A percentile compares a stretch with the other conserved stretches of the same genome.
phyloP scores from a whole-genome alignment of 116 monocot genomes.

The Cymodocea nodosa region DNA sequence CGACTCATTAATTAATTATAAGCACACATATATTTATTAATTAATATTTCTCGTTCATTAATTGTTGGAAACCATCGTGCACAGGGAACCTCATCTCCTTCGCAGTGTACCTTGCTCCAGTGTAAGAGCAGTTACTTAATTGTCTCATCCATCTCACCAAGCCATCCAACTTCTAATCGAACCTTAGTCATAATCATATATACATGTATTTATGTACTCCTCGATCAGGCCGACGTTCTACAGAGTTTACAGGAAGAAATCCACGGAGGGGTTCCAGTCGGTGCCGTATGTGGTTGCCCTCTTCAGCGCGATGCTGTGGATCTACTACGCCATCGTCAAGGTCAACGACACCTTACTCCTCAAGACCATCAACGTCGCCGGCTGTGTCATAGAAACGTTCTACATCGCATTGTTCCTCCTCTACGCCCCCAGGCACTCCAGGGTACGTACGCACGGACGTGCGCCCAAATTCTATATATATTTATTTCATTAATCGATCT shows the following conservation, averaged over 20 bases:
- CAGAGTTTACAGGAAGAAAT: conserved; percentile 30
- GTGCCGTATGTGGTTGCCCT: conserved; percentile 37
- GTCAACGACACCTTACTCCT: conserved; percentile 8
- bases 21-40: no score
- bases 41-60: no score
- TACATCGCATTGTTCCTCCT: conserved; percentile 21
- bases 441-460: background rate
- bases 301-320: conserved; percentile 51
- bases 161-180: no score
- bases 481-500: background rate
- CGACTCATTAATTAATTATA: no score
- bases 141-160: no score
- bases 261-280: conserved; percentile 46
- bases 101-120: conserved; percentile 58
- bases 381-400: conserved; percentile 15
- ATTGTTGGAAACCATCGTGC: background rate
- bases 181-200: no score
- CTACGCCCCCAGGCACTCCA: conserved; percentile 14
- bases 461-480: no score
- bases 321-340: conserved; percentile 44
- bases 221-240: conserved; percentile 32
- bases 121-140: conserved; percentile 25
- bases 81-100: conserved; percentile 64
- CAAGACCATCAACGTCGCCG: conserved; percentile 20
- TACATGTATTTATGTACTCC: no score